Evolutionary conservation across 163 green algal species (phyloP), one percentile per base, ranked within the genome.

Genomic region (Coccomyxa subellipsoidea): DNA sequence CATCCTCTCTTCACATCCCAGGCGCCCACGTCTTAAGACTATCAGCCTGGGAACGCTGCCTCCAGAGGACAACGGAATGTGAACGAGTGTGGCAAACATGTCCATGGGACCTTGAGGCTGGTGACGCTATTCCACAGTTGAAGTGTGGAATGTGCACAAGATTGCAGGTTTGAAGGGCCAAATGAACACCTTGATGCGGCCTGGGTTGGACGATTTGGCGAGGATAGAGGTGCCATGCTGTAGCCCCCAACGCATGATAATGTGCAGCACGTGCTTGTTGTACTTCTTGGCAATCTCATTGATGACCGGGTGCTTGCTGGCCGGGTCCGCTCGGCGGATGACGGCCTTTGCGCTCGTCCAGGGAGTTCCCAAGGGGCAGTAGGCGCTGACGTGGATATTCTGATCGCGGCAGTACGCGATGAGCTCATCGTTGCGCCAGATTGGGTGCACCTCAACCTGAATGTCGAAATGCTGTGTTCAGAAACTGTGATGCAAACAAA

Each of bases 401-500:
- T 92, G 40, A 4, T 38, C 77, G 0, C 70, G 31, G 83, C 92
- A 97, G 79, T 82, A 95, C 0, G 75, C n/a, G 36, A 95, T 83
- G 37, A 98, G 88, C 0, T 80, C 86, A 36, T 95, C 87, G 77
- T 98, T 97, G 78, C 93, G 92, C 76, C 88, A 96, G 88, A 97
- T 97, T 5, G 95, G 95, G 87, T 98, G 95, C 38, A 91, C 86
- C 86, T 98, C 95, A n/a, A 98, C 88, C 87, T 73, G 66, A 34
- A 34, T 8, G 27, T 8, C 15, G 5, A 12, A 59, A 18, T 18
- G 23, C 4, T 6, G 15, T 59, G 47, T 27, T 59, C 47, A 59
- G 47, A 12, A 2, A 59, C 3, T 59, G 15, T 59, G 47, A 6
- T 59, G 47, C 21, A n/a, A n/a, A n/a, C n/a, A n/a, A n/a, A n/a